Conservation (phyloP, 2,329 filamentous ascomycete genomes). For the Arthrobotrys pseudoclavata region DNA sequence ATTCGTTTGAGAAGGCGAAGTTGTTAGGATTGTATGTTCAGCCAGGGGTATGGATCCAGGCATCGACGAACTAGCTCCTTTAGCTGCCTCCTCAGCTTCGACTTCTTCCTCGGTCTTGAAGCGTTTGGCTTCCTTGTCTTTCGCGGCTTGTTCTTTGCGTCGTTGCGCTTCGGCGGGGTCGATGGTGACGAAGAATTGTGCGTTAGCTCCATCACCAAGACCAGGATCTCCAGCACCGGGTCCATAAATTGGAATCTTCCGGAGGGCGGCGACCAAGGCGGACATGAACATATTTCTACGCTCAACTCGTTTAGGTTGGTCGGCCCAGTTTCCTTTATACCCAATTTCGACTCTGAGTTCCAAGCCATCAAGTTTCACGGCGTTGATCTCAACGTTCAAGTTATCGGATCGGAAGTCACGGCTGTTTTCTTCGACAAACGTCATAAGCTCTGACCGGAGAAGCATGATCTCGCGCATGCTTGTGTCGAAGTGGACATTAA, state of each 20-base stretch:
- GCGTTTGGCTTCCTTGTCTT: conserved; percentile 75
- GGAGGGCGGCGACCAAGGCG: conserved; percentile 84
- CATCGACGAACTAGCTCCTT: conserved; percentile 12
- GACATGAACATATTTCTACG: conserved; percentile 94
- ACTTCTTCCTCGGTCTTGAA: conserved; percentile 60
- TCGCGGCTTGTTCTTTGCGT: conserved; percentile 73
- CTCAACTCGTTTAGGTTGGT: conserved; percentile 59
- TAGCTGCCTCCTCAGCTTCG: conserved; percentile 38
- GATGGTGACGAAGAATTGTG: conserved; percentile 83
- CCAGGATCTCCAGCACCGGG: conserved; percentile 77
- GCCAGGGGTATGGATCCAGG: conserved; percentile 10
- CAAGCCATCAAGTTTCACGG: conserved; percentile 89
- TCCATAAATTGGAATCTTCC: conserved; percentile 85
- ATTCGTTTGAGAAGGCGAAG: conserved; percentile 50
- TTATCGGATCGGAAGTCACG: conserved; percentile 88
- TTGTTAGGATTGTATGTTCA: conserved; percentile 51
- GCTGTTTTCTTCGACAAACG: conserved; percentile 88
- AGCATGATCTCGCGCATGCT: conserved; percentile 68
- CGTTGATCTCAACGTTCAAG: conserved; percentile 80
- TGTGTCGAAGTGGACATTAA: conserved; percentile 88
- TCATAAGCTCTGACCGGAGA: conserved; percentile 84
- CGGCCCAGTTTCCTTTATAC: conserved; percentile 77
- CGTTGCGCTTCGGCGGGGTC: conserved; percentile 76
- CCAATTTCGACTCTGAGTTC: conserved; percentile 77
- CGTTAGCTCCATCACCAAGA: conserved; percentile 76